Base-by-base conservation (phyloP, 2,329 filamentous ascomycete genomes). In the Niveomyces coronatus region DNA sequence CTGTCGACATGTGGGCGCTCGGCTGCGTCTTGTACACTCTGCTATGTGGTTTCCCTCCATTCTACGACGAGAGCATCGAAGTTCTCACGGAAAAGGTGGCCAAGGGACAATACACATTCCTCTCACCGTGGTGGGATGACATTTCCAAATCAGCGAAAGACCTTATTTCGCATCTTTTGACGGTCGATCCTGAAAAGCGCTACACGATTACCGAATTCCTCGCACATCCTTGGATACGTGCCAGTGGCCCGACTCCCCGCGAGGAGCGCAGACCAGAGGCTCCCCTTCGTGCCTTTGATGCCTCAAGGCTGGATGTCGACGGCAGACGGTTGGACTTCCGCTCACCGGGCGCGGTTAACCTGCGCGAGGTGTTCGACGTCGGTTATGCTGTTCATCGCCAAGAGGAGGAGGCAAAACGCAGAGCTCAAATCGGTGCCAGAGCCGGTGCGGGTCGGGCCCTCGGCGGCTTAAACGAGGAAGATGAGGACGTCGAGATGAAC, bases 111-210 rank as follows among this genome's bases (percentile, higher is more conserved):
- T 98, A 91, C 58, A 96, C 91, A 1, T 98, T 98, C 67, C 65
- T 98, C 30, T 96, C 89, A 3, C 91, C 91, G 0, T 98, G 91
- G 91, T 98, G 91, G 91, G 91, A 98, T 49, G 88, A 95, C 42
- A 96, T 98, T 44, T 95, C 89, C 44, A 87, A 91, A 57, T 81
- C 85, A 4, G 91, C 91, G 0, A 86, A 96, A 58, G 89, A 98
- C 52, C 68, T 98, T 9, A 89, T 98, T 41, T 85, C 84, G 4
- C 91, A 98, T 58, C 74, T 98, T 0, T 66, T 98, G 44, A 93
- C 86, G 0, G 91, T 98, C 43, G 87, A 98, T 49, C 91, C 91
- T 0, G 86, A 94, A 44, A 89, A 94, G 68, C 80, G 91, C 14
- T 98, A 86, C 61, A 88, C 85, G 3, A 98, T 98, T 55, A 78